Evolutionary conservation across 192 early-diverging fungal species (phyloP).

Genomic region (Phycomyces blakesleeanus): DNA sequence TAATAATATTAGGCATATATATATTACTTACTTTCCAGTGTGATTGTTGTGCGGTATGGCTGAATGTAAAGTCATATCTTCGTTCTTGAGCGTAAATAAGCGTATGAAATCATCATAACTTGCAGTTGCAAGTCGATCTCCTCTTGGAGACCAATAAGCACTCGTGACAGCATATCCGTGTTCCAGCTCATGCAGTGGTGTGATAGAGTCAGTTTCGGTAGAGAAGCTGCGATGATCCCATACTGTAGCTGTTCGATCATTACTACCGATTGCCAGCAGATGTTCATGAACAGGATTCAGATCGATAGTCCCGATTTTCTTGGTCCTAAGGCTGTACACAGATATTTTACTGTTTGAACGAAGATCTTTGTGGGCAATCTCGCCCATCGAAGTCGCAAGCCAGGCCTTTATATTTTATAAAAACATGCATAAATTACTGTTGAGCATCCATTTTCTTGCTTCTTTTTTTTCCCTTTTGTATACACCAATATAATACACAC

Average conservation of each 20-base stretch:
- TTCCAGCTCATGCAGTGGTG: conserved; percentile 36
- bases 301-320: conserved; percentile 61
- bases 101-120: conserved; percentile 58
- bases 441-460: too few relatives aligned
- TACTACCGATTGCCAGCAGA: conserved; percentile 44
- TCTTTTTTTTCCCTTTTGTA: too few relatives aligned
- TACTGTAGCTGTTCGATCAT: conserved; percentile 57
- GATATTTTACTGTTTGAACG: conserved; percentile 25
- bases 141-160: conserved; percentile 65
- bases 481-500: too few relatives aligned
- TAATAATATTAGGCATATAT: too few relatives aligned
- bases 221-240: conserved; percentile 57
- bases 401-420: conserved; percentile 31
- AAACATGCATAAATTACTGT: too few relatives aligned
- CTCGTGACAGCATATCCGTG: conserved; percentile 56
- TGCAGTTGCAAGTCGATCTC: conserved; percentile 47
- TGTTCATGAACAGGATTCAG: conserved; percentile 48
- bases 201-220: conserved; percentile 12
- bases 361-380: conserved; percentile 45
- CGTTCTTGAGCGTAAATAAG: conserved; percentile 29
- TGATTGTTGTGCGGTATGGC: conserved; percentile 58
- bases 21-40: conserved; percentile 43
- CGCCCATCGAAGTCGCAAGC: conserved; percentile 54
- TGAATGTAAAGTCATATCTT: conserved; percentile 4
- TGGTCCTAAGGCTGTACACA: conserved; percentile 40